Conservation (phyloP, 805 yeast species). For the Candida caryicola region DNA sequence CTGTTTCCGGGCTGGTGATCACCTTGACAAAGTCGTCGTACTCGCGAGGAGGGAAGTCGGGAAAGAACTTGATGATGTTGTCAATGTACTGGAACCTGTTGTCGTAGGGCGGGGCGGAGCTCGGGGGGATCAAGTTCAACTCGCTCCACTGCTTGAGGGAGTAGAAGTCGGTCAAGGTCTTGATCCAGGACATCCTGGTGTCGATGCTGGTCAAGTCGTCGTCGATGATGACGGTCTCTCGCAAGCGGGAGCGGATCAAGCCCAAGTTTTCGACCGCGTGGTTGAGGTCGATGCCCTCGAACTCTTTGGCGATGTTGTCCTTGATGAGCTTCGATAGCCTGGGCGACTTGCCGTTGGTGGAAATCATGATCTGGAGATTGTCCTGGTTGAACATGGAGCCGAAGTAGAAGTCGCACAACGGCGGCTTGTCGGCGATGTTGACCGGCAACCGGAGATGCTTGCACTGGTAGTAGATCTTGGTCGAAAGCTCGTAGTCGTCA, state of each 20-base stretch:
- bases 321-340: constrained; percentile 56
- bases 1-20: background rate
- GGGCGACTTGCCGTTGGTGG: constrained; percentile 82
- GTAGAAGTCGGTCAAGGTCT: constrained; percentile 58
- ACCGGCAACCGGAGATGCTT: constrained; percentile 52
- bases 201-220: constrained; percentile 49
- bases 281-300: constrained; percentile 46
- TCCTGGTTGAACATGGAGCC: constrained; percentile 77
- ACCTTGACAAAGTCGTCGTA: constrained; percentile 11
- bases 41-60: constrained; percentile 46
- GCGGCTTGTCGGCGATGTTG: constrained; percentile 82
- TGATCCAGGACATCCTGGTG: constrained; percentile 70
- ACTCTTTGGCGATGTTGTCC: constrained; percentile 52
- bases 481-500: constrained; percentile 62
- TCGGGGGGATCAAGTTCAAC: constrained; percentile 30
- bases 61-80: constrained; percentile 46
- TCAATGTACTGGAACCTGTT: constrained; percentile 25
- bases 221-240: constrained; percentile 44
- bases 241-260: constrained; percentile 47
- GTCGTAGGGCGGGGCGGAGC: constrained; percentile 16
- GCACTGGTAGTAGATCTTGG: constrained; percentile 52
- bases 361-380: constrained; percentile 73
- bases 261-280: constrained; percentile 62
- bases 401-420: constrained; percentile 81
- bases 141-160: constrained; percentile 58